Base-by-base conservation (phyloP, 306 rosid genomes). In the Ziziphus jujuba region DNA sequence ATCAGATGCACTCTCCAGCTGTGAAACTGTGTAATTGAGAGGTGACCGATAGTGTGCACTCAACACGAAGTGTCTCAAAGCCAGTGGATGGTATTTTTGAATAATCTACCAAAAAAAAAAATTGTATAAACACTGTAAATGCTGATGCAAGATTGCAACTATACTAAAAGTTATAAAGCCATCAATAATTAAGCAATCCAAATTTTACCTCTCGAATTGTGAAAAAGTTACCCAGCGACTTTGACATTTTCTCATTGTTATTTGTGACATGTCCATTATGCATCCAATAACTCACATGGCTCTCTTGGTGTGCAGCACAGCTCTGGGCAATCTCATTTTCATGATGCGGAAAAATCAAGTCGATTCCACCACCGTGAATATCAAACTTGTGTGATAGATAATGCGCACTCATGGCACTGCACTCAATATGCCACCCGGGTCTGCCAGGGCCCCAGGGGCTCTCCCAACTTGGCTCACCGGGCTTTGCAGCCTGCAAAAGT, bases 391-490 rank as follows among this genome's bases (percentile, higher is more conserved):
- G 85, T 45, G 90, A 81, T 56, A 93, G 78, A 82, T 90, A 93
- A 59, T 88, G 80, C 14, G 97, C 85, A 79, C 99, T 90, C 99
- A 93, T 93, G 15, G 99, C 97, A 80, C 99, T 93, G 90, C 99
- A 93, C 61, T 93, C 99, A 44, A 93, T 93, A 77, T 93, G 99
- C 99, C 99, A 93, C 66, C 99, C 99, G 20, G 99, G 97, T 61
- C 99, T 84, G 62, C 97, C 98, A 71, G 73, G 87, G 65, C 97
- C 97, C 99, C 99, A 93, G 28, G 91, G 95, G 67, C 99, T 93
- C 68, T 90, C 90, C 99, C 99, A 93, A 71, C 97, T 85, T 53
- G 96, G 97, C 80, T 93, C 98, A 19, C 88, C 98, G 21, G 95
- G 88, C 76, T 92, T 92, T 24, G 95, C 92, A 67, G 91, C 87